Percentiles rank a stretch among this genome's conserved stretches.
These are phyloP conservation scores for Globisporangium nodosum DNA, from an alignment of 352 stramenopile species.

Conservation along the genomic window DNA sequence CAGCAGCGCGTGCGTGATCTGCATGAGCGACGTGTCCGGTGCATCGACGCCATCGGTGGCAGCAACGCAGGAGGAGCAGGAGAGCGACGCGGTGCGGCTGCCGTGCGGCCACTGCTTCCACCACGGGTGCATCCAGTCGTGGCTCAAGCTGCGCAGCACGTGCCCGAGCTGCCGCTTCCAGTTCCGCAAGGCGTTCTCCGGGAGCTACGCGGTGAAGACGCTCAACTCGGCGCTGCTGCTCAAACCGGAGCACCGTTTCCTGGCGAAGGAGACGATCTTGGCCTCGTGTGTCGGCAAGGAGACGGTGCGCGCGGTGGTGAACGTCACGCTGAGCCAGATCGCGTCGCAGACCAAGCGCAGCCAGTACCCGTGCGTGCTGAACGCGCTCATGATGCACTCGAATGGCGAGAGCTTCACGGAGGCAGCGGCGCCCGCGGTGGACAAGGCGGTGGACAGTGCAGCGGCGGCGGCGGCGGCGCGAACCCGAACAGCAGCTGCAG, in stretches of 20 bases:
- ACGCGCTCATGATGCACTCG: conserved; percentile 76
- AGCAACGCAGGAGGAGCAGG: conserved; percentile 16
- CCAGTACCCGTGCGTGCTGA: conserved; percentile 76
- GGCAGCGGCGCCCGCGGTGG: conserved; percentile 25
- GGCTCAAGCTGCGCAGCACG: conserved; percentile 89
- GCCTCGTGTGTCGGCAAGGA: conserved; percentile 46
- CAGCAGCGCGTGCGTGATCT: conserved; percentile 82
- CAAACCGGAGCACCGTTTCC: conserved; percentile 47
- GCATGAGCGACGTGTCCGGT: conserved; percentile 72
- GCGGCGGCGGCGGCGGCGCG: neutral
- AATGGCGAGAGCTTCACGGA: conserved; percentile 66
- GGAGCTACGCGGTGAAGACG: conserved; percentile 72
- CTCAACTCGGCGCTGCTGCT: conserved; percentile 77
- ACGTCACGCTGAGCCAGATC: conserved; percentile 76
- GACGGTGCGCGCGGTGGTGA: conserved; percentile 66
- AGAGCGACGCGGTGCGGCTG: conserved; percentile 71
- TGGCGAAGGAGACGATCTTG: conserved; percentile 54
- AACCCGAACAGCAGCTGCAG: neutral
- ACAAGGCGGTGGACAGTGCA: conserved; percentile 15
- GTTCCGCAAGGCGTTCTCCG: conserved; percentile 78
- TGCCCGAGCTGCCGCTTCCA: conserved; percentile 94
- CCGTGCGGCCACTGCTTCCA: conserved; percentile 94
- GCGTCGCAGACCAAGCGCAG: conserved; percentile 42
- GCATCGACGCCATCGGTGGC: neutral
- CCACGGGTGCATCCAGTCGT: conserved; percentile 88